A percentile compares a stretch with the other conserved stretches of the same genome.
Evolutionary conservation across 805 yeast genomes (phyloP).

Genomic region (Debaryomyces tyrocola): DNA sequence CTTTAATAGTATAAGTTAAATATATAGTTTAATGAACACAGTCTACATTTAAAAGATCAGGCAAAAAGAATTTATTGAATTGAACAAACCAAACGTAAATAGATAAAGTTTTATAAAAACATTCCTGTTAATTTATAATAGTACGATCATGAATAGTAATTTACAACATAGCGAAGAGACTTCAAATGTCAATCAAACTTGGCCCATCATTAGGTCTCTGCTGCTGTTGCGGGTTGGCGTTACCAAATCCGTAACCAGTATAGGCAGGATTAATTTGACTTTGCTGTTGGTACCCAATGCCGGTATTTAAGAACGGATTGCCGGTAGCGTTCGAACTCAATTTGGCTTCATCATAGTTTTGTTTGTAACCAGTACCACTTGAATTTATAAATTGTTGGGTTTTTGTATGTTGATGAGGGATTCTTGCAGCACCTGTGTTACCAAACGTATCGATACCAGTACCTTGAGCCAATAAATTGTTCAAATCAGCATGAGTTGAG

Average conservation of each 20-base stretch:
- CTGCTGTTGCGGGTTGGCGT: conserved; percentile 46
- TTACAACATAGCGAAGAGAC: background rate
- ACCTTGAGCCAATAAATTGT: conserved; percentile 76
- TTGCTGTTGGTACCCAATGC: conserved; percentile 43
- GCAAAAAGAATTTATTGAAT: background rate
- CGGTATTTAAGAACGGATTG: conserved; percentile 65
- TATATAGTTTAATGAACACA: too few species aligned
- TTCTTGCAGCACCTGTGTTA: conserved; percentile 76
- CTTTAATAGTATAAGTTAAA: conserved; percentile 7
- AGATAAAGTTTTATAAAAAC: background rate
- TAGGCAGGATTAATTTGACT: conserved; percentile 65
- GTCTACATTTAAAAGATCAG: too few species aligned
- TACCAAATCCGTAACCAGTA: conserved; percentile 95
- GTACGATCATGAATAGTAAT: too few species aligned
- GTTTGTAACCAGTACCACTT: conserved; percentile 79
- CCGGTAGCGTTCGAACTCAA: conserved; percentile 43
- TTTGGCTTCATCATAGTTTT: conserved; percentile 32
- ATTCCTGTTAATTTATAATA: background rate
- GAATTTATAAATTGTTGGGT: conserved; percentile 82
- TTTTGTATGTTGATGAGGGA: conserved; percentile 90
- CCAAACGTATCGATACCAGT: conserved; percentile 95
- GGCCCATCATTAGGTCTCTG: conserved; percentile 38
- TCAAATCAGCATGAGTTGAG: conserved; percentile 61
- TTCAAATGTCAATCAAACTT: conserved; percentile 46
- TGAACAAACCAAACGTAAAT: background rate